A percentile compares a stretch with the other conserved stretches of the same genome.
Evolutionary conservation across 768 basidiomycete species (phyloP).

Genomic region (Dioszegia crocea): DNA sequence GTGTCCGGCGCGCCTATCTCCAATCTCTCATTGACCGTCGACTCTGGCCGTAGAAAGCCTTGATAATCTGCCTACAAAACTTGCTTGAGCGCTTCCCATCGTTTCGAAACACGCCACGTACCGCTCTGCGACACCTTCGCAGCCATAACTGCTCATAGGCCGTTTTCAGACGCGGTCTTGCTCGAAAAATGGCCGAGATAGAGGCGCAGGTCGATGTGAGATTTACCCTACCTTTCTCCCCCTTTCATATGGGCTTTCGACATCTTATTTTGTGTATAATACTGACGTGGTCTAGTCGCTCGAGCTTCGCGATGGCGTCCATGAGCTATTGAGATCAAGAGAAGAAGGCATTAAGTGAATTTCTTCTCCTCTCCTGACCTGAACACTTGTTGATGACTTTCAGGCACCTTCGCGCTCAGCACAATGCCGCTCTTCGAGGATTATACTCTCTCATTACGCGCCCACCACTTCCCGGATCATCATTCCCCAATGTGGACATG

Average conservation of each 20-base stretch:
- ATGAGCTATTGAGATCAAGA: slow-evolving; percentile 16
- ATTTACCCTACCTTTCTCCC: not conserved
- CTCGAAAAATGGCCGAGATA: slow-evolving; percentile 1
- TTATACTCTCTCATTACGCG: slow-evolving; percentile 25
- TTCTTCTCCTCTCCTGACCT: not conserved
- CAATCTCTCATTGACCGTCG: not conserved
- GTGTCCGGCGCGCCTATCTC: too few species aligned
- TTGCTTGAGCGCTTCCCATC: not conserved
- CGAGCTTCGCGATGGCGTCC: slow-evolving; percentile 23
- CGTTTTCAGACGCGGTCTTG: not conserved
- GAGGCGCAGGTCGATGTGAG: slow-evolving; percentile 1
- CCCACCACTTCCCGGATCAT: not conserved
- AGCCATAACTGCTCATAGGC: not conserved
- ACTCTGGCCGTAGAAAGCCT: not conserved
- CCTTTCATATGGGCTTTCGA: too few species aligned
- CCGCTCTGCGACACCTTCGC: too few species aligned
- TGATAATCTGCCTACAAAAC: not conserved
- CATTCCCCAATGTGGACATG: slow-evolving; percentile 30
- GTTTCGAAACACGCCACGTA: too few species aligned
- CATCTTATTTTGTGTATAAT: not conserved
- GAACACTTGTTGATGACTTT: not conserved
- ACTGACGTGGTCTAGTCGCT: slow-evolving; percentile 4
- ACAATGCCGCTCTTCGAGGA: slow-evolving; percentile 22
- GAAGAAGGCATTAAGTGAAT: slow-evolving; percentile 23
- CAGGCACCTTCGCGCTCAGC: slow-evolving; percentile 22